Conservation (phyloP, 805 yeast genomes). For the Teunomyces tritomae region DNA sequence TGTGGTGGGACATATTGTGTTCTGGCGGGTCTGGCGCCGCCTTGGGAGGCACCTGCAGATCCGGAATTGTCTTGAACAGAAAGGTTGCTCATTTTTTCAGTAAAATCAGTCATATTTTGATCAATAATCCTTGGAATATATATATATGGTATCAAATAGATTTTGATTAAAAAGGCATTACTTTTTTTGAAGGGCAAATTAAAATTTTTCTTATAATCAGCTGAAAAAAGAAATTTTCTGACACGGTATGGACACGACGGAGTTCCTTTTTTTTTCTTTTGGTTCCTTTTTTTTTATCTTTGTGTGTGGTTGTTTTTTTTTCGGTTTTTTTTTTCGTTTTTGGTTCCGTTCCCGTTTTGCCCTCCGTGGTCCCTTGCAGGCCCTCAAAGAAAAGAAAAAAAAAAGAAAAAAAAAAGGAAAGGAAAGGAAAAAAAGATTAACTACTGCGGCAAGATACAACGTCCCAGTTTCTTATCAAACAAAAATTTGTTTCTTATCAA, state of each 20-base stretch:
- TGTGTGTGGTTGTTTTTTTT: neutral
- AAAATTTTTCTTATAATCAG: slow-evolving; percentile 4
- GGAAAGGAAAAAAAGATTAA: no score
- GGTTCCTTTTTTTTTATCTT: neutral
- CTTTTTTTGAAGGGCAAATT: slow-evolving; percentile 3
- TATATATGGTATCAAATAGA: slow-evolving; percentile 2
- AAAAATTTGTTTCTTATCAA: no score
- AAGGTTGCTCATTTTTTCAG: slow-evolving; percentile 56
- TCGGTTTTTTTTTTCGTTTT: neutral
- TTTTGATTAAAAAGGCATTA: slow-evolving; percentile 2
- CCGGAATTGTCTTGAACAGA: slow-evolving; percentile 39
- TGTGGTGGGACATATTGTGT: slow-evolving; percentile 30
- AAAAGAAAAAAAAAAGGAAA: no score
- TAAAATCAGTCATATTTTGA: slow-evolving; percentile 54
- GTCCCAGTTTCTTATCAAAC: no score
- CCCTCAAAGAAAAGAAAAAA: no score
- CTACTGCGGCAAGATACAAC: no score
- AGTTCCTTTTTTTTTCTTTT: neutral
- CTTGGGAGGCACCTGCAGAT: slow-evolving; percentile 16
- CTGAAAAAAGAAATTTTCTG: slow-evolving; percentile 5
- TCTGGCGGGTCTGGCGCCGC: slow-evolving; percentile 20
- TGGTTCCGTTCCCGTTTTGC: neutral
- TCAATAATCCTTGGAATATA: slow-evolving; percentile 7
- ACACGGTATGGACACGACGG: slow-evolving; percentile 7
- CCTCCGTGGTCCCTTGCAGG: no score